phyloP scores from a whole-genome alignment of 352 stramenopile genomes.

The Globisporangium orthogonon region DNA sequence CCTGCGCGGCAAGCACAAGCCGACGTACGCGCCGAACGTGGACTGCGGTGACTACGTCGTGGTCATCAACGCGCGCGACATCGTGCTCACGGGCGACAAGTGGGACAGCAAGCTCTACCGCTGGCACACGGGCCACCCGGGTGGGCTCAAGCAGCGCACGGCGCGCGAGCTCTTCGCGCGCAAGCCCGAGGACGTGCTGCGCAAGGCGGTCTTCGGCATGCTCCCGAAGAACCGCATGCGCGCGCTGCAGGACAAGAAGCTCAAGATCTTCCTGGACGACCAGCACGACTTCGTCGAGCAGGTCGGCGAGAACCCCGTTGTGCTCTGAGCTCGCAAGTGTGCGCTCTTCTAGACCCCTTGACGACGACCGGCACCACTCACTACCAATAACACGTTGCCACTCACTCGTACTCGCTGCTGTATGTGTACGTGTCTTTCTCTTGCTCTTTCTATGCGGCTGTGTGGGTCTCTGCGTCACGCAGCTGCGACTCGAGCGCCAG shows the following conservation, averaged over 20 bases:
- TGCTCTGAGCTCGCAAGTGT: conserved; percentile 38
- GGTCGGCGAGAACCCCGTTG: conserved; percentile 81
- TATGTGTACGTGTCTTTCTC: too few relatives aligned
- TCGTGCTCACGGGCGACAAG: conserved; percentile 95
- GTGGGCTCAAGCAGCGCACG: conserved; percentile 93
- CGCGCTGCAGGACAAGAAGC: conserved; percentile 91
- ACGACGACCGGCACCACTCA: too few relatives aligned
- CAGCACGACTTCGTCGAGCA: conserved; percentile 90
- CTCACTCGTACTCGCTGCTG: background rate
- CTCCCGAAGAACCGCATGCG: conserved; percentile 96
- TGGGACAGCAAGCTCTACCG: conserved; percentile 97
- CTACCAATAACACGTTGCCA: background rate
- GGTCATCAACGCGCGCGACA: conserved; percentile 94
- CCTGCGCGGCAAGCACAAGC: conserved; percentile 98
- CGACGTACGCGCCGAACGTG: conserved; percentile 95
- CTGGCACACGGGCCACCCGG: conserved; percentile 97
- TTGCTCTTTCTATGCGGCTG: too few relatives aligned
- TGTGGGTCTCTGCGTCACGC: background rate
- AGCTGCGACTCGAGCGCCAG: background rate
- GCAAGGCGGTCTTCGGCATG: conserved; percentile 97
- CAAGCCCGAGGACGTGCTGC: conserved; percentile 94
- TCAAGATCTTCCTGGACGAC: conserved; percentile 95
- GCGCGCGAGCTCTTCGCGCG: conserved; percentile 93
- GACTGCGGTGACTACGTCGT: conserved; percentile 98
- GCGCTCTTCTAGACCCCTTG: too few relatives aligned